Conservation (phyloP, 306 rosid genomes). For the Pachyrhizus erosus region DNA sequence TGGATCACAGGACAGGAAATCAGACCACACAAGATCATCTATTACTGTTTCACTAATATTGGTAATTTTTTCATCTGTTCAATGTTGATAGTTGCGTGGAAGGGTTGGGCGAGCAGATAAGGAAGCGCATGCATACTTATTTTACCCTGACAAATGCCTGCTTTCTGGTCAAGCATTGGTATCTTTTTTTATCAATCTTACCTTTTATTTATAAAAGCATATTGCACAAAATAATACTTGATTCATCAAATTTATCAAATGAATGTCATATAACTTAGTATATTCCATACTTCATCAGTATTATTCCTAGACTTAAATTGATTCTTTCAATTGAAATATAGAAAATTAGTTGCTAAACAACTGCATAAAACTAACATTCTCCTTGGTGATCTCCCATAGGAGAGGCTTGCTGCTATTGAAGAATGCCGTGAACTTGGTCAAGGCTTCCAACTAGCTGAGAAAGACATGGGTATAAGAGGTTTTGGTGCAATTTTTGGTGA, state of each 20-base stretch:
- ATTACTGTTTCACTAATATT: conserved; percentile 28
- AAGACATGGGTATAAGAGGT: conserved; percentile 97
- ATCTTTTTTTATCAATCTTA: conserved; percentile 47
- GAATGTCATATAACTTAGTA: neutral
- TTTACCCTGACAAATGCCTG: conserved; percentile 81
- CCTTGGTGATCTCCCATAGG: conserved; percentile 61
- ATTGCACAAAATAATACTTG: conserved; percentile 22
- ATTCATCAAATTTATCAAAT: conserved; percentile 19
- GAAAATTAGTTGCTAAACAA: conserved; percentile 29
- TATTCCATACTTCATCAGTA: conserved; percentile 10
- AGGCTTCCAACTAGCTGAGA: conserved; percentile 98
- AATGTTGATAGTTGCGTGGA: conserved; percentile 84
- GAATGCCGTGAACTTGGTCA: conserved; percentile 96
- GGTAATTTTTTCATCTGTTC: neutral
- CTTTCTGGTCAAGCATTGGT: conserved; percentile 86
- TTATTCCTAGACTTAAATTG: conserved; percentile 5
- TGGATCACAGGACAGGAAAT: conserved; percentile 18
- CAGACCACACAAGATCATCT: neutral
- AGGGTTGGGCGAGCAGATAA: conserved; percentile 97
- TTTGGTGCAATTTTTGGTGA: conserved; percentile 96
- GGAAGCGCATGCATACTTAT: conserved; percentile 93
- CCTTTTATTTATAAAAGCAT: conserved; percentile 27
- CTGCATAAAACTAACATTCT: conserved; percentile 46
- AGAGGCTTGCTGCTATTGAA: conserved; percentile 92
- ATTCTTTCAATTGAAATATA: conserved; percentile 26